Percentiles rank a stretch among this genome's conserved stretches.
phyloP scores from a whole-genome alignment of 2,329 filamentous ascomycete genomes.

The Aaosphaeria arxii region DNA sequence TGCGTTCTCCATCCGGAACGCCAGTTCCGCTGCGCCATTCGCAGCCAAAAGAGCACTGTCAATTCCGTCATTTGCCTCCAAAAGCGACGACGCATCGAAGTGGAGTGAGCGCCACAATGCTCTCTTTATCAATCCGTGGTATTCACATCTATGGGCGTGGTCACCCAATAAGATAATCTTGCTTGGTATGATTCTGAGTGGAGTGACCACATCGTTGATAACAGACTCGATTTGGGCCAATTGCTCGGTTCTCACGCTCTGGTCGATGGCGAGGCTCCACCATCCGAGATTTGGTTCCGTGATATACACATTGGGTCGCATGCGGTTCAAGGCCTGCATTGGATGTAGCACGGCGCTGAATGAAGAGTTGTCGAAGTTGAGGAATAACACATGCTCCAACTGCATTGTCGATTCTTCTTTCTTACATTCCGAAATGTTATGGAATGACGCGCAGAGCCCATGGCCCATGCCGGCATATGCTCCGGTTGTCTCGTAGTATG shows the following conservation, averaged over 20 bases:
- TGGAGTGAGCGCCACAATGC: not conserved
- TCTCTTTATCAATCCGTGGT: constrained; percentile 15
- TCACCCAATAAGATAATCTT: constrained; percentile 21
- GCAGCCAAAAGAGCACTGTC: not conserved
- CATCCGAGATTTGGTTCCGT: constrained; percentile 18
- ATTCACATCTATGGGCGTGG: constrained; percentile 17
- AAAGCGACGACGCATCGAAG: not conserved
- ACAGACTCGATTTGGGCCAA: constrained; percentile 20
- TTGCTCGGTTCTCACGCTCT: constrained; percentile 18
- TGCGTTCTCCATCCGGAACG: not conserved
- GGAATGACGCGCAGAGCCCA: constrained; percentile 11
- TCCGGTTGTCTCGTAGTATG: constrained; percentile 15
- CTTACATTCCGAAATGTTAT: constrained; percentile 3
- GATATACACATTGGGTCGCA: constrained; percentile 6
- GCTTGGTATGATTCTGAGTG: constrained; percentile 2
- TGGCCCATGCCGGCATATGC: constrained; percentile 16
- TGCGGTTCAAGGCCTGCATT: constrained; percentile 3
- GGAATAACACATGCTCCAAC: constrained; percentile 17
- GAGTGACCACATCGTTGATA: constrained; percentile 11
- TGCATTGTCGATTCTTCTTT: constrained; percentile 5
- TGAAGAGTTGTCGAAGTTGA: constrained; percentile 24
- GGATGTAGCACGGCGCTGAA: constrained; percentile 18
- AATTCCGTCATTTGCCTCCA: not conserved
- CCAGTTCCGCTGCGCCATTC: not conserved
- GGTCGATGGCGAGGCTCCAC: constrained; percentile 22